These are phyloP conservation scores for Salicornia ramosissima DNA, from an alignment of 148 eudicot genomes.

Conservation along the genomic window DNA sequence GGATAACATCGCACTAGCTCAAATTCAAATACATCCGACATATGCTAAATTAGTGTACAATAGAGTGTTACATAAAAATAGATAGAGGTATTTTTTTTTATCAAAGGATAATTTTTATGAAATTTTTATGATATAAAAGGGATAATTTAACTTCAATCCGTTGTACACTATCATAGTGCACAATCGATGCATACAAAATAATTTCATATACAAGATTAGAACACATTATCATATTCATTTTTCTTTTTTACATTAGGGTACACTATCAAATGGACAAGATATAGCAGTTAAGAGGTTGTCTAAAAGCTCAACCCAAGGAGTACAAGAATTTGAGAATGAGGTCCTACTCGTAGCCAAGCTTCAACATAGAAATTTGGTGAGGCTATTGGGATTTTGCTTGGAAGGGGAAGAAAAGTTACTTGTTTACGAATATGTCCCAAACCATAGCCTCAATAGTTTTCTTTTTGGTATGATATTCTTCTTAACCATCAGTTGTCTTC, in stretches of 20 bases:
- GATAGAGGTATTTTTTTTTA: too few relatives aligned
- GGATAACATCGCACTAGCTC: too few relatives aligned
- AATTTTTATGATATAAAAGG: too few relatives aligned
- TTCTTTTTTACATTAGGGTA: constrained; percentile 10
- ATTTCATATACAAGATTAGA: too few relatives aligned
- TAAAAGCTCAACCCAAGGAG: constrained; percentile 24
- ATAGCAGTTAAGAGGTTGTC: constrained; percentile 33
- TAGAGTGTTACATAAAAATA: too few relatives aligned
- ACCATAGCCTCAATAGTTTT: constrained; percentile 29
- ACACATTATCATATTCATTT: background rate
- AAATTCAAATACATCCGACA: too few relatives aligned
- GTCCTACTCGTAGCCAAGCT: constrained; percentile 23
- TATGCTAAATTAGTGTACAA: too few relatives aligned
- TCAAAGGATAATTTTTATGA: too few relatives aligned
- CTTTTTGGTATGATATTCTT: constrained; percentile 23
- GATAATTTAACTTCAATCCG: too few relatives aligned
- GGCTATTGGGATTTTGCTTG: constrained; percentile 30
- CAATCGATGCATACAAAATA: too few relatives aligned
- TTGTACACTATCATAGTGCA: too few relatives aligned
- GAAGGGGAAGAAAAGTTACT: constrained; percentile 26
- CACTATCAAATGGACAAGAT: constrained; percentile 19
- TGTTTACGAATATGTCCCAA: constrained; percentile 25
- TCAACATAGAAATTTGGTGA: constrained; percentile 33
- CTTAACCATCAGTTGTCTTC: background rate
- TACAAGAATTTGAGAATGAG: constrained; percentile 27